phyloP scores from a whole-genome alignment of 1,139 yeast genomes.

The Candida pseudoviswanathii region DNA sequence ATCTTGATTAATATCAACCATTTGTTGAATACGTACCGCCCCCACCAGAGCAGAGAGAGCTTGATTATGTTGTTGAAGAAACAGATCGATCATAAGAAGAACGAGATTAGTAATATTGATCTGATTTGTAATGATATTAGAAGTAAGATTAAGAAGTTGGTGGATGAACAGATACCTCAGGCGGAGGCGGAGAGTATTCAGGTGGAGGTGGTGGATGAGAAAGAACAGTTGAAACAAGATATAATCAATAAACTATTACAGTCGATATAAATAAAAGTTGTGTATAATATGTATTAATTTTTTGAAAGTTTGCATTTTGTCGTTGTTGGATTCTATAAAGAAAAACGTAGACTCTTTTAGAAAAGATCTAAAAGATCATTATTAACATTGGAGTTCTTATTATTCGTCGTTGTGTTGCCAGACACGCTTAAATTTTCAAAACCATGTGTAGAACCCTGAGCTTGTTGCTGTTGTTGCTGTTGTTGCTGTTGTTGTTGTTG shows the following conservation, averaged over 20 bases:
- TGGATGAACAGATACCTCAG: constrained; percentile 13
- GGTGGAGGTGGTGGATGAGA: constrained; percentile 9
- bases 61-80: constrained; percentile 69
- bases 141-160: constrained; percentile 35
- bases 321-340: not conserved
- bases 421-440: constrained; percentile 25
- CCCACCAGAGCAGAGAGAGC: constrained; percentile 86
- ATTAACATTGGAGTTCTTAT: constrained; percentile 21
- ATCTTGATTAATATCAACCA: constrained; percentile 85
- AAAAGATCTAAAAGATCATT: constrained; percentile 63
- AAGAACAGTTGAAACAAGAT: constrained; percentile 14
- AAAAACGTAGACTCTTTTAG: constrained; percentile 21
- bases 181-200: constrained; percentile 1
- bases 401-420: constrained; percentile 16
- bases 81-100: constrained; percentile 55
- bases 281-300: not conserved
- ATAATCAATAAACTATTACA: constrained; percentile 20
- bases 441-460: constrained; percentile 13
- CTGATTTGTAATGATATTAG: constrained; percentile 47
- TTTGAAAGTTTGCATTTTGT: not conserved
- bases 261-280: constrained; percentile 8
- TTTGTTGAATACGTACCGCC: constrained; percentile 78
- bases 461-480: constrained; percentile 7
- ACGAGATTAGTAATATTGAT: constrained; percentile 56
- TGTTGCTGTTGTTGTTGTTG: constrained; percentile 5